Percentiles rank a stretch among this genome's conserved stretches.
Evolutionary conservation across 257 asterid species (phyloP).

Genomic region (Ilex asprella): DNA sequence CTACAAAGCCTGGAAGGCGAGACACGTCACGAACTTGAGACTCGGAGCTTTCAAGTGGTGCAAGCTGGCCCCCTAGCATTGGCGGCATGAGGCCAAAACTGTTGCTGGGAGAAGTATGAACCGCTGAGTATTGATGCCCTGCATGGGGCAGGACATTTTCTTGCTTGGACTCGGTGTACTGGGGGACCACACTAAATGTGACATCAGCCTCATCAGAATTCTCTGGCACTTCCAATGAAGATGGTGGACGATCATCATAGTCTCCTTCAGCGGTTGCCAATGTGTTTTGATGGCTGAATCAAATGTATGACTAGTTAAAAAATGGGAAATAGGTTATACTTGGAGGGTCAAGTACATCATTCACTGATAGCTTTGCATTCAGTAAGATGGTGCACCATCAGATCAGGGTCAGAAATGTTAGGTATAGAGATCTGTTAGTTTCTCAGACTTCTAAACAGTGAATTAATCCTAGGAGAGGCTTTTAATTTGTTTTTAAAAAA

Average conservation of each 20-base stretch:
- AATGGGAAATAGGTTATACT: not conserved
- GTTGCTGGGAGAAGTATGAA: conserved; percentile 54
- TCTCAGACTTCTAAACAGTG: not conserved
- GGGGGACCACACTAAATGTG: conserved; percentile 43
- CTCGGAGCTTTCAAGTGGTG: conserved; percentile 64
- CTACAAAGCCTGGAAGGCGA: conserved; percentile 63
- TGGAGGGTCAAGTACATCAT: too few species aligned
- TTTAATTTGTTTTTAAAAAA: not conserved
- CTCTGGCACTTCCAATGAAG: conserved; percentile 42
- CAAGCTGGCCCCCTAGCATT: conserved; percentile 40
- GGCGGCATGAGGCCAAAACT: conserved; percentile 62
- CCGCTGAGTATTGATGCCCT: conserved; percentile 47
- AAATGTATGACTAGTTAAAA: conserved; percentile 1
- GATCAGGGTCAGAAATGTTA: not conserved
- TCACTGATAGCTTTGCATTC: too few species aligned
- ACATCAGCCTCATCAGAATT: conserved; percentile 43
- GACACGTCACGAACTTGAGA: conserved; percentile 64
- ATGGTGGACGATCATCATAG: conserved; percentile 42
- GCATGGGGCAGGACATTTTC: conserved; percentile 38
- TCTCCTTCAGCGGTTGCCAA: conserved; percentile 33
- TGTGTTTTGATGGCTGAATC: conserved; percentile 47
- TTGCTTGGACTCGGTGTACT: conserved; percentile 43
- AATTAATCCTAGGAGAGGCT: not conserved
- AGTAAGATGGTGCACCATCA: not conserved
- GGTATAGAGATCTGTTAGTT: not conserved